phyloP scores from a whole-genome alignment of 257 asterid species.

The Nicotiana knightiana region DNA sequence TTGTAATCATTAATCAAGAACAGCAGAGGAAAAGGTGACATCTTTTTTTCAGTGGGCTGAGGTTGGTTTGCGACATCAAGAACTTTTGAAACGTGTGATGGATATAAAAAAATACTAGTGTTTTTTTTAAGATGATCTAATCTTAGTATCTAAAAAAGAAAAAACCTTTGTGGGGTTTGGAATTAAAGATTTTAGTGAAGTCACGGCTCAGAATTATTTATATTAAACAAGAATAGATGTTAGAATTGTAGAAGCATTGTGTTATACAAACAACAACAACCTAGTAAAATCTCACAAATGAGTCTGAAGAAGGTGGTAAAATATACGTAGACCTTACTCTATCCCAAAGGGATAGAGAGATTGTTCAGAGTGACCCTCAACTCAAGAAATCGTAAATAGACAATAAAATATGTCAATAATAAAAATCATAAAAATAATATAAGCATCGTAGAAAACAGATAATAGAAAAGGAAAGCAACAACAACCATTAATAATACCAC shows the following conservation, averaged over 20 bases:
- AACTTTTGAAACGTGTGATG: slow-evolving; percentile 1
- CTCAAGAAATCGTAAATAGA: no score
- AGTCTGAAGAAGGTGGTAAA: no score
- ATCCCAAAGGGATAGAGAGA: no score
- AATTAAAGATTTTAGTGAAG: background rate
- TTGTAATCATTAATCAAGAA: background rate
- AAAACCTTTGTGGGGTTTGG: background rate
- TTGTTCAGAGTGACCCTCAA: no score
- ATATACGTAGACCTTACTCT: no score
- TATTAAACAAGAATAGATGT: background rate
- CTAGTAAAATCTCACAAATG: no score
- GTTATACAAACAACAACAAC: no score
- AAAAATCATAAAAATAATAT: no score
- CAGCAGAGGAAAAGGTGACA: background rate
- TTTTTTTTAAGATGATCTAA: background rate
- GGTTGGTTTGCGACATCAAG: background rate
- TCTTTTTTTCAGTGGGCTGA: background rate
- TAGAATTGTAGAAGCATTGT: background rate
- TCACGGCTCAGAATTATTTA: background rate
- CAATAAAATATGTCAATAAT: no score
- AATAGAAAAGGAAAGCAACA: no score
- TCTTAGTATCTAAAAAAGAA: background rate
- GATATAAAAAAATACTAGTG: background rate
- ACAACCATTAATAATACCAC: no score
- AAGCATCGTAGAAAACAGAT: no score